Conservation (phyloP, 352 stramenopile genomes). For the Phytophthora sp. region DNA sequence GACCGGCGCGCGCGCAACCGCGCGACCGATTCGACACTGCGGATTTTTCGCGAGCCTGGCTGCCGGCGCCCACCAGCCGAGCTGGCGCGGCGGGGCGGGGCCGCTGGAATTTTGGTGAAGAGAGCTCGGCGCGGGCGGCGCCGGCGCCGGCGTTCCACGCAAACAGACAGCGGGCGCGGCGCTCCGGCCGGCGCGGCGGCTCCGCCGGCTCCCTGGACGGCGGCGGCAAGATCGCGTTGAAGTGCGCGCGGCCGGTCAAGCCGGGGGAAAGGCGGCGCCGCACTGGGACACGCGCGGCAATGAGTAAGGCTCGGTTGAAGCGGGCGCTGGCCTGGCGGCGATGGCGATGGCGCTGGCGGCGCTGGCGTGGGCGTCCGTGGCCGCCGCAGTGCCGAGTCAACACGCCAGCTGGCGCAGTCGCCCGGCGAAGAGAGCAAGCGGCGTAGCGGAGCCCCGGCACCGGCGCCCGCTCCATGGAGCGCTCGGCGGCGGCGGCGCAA, state of each 20-base stretch:
- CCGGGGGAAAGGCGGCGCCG: conserved; percentile 12
- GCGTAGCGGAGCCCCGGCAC: conserved; percentile 9
- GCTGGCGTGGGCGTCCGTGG: background rate
- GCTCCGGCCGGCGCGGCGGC: background rate
- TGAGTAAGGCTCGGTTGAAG: conserved; percentile 12
- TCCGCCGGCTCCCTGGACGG: background rate
- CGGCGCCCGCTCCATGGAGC: conserved; percentile 1
- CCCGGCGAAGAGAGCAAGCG: conserved; percentile 6
- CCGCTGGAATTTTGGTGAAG: conserved; percentile 33
- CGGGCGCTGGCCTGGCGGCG: background rate
- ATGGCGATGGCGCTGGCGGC: conserved; percentile 11
- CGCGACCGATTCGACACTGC: conserved; percentile 42
- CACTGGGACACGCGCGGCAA: conserved; percentile 14
- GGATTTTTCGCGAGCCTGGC: conserved; percentile 28
- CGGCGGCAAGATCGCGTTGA: conserved; percentile 27
- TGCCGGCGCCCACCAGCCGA: conserved; percentile 1
- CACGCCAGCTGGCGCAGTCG: conserved; percentile 20
- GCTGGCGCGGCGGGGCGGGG: background rate
- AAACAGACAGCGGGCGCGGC: conserved; percentile 25
- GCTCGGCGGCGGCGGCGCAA: too few species aligned
- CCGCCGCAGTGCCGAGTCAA: conserved; percentile 29
- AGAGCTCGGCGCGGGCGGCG: too few species aligned
- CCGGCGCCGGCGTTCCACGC: conserved; percentile 7
- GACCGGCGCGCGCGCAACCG: conserved; percentile 12
- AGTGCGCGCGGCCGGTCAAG: conserved; percentile 15